Base-by-base conservation (phyloP, 352 stramenopile species). In the Pythium chondricola region DNA sequence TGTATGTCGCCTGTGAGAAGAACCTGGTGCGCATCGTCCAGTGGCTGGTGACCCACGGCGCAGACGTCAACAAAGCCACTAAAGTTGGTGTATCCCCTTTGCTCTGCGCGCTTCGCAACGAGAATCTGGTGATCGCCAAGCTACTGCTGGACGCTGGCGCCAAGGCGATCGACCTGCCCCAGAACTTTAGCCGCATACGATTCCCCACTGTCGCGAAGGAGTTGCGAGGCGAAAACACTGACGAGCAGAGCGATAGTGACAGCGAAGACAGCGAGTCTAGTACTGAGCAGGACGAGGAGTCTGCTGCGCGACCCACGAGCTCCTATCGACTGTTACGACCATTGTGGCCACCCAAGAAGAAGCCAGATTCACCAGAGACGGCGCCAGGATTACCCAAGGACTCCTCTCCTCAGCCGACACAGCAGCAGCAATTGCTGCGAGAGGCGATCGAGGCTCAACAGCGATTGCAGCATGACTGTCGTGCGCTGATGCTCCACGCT, bases 61-160 rank as follows among this genome's bases (percentile, higher is more conserved):
- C 68, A 6, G 69, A 85, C 27, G 61, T 65, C 18, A 87, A 83
- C 42, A 71, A 71, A 43, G 48, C 58, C 27, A 69, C 48, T 52
- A 85, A 83, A 59, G 71, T 74, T 21, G 72, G 74, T 41, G 48
- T 74, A 11, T 70, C 70, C 9, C 70, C 74, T 16, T 49, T 87
- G 36, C 57, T 87, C 41, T 80, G 70, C 30, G 72, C 70, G 16
- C 83, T 80, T 41, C 58, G 65, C 18, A 80, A 82, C 50, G 60
- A 68, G 31, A 84, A 87, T 30, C 20, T 39, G 8, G 51, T 51
- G 21, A 51, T 85, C 3, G 68, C 68, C 20, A 63, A 48, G 18
- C 27, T 83, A 36, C 51, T 87, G 44, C 60, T 87, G 14, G 52
- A 67, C 14, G 67, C 75, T n/a, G 70, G 68, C 1, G 65, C 74